Percentiles rank a stretch among this genome's conserved stretches.
Conservation (phyloP, 2,329 filamentous ascomycete species). For the Verticillium albo-atrum region DNA sequence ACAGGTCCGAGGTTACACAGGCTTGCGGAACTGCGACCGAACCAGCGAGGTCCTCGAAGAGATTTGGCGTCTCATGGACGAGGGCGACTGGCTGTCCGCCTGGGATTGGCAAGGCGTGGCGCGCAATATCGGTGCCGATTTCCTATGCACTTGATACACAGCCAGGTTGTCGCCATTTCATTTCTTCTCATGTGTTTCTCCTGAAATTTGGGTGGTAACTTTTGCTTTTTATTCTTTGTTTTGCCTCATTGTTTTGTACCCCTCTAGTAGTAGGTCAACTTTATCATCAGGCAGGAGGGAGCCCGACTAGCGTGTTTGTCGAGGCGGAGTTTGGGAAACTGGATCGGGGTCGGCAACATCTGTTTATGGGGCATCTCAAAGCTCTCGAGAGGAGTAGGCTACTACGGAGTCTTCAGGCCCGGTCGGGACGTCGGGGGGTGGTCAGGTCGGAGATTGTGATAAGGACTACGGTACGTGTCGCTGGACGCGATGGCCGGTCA, state of each 20-base stretch:
- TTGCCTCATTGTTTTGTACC: no score
- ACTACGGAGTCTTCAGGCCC: neutral
- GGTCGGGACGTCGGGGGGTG: neutral
- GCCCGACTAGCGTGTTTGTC: neutral
- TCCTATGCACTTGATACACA: constrained; percentile 39
- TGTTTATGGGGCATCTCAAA: neutral
- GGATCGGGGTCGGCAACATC: neutral
- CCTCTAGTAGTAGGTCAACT: neutral
- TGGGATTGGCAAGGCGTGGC: constrained; percentile 64
- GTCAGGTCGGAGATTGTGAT: neutral
- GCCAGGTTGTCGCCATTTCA: neutral
- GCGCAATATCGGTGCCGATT: constrained; percentile 47
- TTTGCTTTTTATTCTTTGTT: neutral
- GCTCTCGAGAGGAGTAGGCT: neutral
- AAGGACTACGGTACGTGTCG: neutral
- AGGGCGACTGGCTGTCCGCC: constrained; percentile 50
- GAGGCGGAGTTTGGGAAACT: neutral
- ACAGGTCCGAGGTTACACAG: constrained; percentile 53
- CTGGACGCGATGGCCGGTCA: neutral
- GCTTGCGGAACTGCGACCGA: constrained; percentile 53
- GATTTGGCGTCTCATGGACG: constrained; percentile 56
- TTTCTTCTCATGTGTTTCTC: neutral
- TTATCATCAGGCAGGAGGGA: neutral
- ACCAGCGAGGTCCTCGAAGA: constrained; percentile 50
- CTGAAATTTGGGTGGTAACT: neutral